phyloP scores from a whole-genome alignment of 306 rosid species.

The Crataegus laevigata region DNA sequence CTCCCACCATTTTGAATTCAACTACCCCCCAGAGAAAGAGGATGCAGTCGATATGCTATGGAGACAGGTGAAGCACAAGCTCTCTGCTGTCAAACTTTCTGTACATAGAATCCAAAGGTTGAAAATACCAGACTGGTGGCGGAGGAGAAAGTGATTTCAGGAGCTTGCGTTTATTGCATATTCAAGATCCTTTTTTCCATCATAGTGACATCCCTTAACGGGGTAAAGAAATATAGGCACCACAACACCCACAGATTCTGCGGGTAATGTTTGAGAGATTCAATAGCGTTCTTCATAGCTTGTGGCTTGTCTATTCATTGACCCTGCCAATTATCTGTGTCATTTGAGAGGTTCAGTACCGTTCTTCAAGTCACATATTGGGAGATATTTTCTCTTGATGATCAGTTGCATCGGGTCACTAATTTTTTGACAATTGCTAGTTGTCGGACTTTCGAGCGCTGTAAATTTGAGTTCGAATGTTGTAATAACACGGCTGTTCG shows the following conservation, averaged over 20 bases:
- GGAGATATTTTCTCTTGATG: too few relatives aligned
- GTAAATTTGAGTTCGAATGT: background rate
- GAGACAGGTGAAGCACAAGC: slow-evolving; percentile 91
- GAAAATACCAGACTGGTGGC: slow-evolving; percentile 91
- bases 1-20: slow-evolving; percentile 80
- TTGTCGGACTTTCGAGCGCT: background rate
- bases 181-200: slow-evolving; percentile 20
- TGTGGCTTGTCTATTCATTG: slow-evolving; percentile 5
- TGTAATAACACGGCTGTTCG: background rate
- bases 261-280: slow-evolving; percentile 8
- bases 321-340: background rate
- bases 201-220: slow-evolving; percentile 13
- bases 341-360: background rate
- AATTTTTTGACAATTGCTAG: background rate
- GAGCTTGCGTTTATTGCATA: slow-evolving; percentile 30
- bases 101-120: slow-evolving; percentile 68
- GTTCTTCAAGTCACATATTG: background rate
- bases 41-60: slow-evolving; percentile 92
- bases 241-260: slow-evolving; percentile 8
- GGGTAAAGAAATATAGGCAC: slow-evolving; percentile 19
- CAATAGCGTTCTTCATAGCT: slow-evolving; percentile 1
- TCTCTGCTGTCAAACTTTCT: slow-evolving; percentile 63
- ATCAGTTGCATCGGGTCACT: background rate
- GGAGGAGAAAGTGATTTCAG: slow-evolving; percentile 42
- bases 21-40: slow-evolving; percentile 69